Percentiles rank a stretch among this genome's conserved stretches.
Evolutionary conservation across 257 asterid species (phyloP).

Genomic region (Verbascum thapsus): DNA sequence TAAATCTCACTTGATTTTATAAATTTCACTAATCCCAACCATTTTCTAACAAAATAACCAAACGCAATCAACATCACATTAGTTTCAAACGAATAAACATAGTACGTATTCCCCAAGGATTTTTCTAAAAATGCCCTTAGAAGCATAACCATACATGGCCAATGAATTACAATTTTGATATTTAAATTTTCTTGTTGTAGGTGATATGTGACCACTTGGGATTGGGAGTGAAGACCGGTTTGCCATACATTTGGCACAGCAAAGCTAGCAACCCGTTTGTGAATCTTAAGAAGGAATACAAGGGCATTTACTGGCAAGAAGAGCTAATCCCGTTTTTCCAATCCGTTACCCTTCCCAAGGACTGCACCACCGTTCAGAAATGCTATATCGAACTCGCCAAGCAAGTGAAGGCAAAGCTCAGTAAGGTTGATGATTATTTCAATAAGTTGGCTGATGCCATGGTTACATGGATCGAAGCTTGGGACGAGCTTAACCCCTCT

Average conservation of each 20-base stretch:
- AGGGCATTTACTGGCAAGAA: slow-evolving; percentile 60
- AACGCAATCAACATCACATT: no score
- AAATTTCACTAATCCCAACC: no score
- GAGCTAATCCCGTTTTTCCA: slow-evolving; percentile 59
- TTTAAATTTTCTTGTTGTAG: slow-evolving; percentile 1
- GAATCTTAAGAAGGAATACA: slow-evolving; percentile 55
- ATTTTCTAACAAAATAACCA: no score
- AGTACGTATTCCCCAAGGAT: no score
- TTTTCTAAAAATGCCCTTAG: no score
- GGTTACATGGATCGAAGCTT: slow-evolving; percentile 52
- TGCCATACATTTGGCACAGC: slow-evolving; percentile 64
- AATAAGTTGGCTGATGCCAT: slow-evolving; percentile 49
- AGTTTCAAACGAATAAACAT: no score
- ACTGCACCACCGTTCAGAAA: slow-evolving; percentile 48
- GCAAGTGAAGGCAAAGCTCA: slow-evolving; percentile 51
- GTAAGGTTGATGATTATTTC: slow-evolving; percentile 52
- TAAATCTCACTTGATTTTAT: no score
- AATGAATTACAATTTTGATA: no score
- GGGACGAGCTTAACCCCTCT: slow-evolving; percentile 49
- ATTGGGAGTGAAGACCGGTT: slow-evolving; percentile 48
- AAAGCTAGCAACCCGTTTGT: slow-evolving; percentile 55
- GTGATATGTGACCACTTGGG: slow-evolving; percentile 57
- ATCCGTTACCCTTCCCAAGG: slow-evolving; percentile 40
- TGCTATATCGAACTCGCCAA: slow-evolving; percentile 52
- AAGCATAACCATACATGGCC: no score